A percentile compares a stretch with the other conserved stretches of the same genome.
phyloP scores from a whole-genome alignment of 2,329 filamentous ascomycete species.

The Botrytis elliptica region DNA sequence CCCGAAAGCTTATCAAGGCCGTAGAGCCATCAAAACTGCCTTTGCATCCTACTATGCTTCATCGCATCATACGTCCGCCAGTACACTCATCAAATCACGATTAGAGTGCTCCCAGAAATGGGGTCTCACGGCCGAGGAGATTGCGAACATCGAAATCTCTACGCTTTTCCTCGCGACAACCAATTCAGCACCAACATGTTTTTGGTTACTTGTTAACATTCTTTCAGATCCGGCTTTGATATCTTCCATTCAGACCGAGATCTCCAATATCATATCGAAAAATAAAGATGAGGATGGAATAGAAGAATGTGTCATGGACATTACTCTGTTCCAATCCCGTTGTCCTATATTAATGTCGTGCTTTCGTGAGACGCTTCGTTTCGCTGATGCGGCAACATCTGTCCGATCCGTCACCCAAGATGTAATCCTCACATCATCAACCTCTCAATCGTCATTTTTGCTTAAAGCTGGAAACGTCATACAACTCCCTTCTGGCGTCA shows the following conservation, averaged over 20 bases:
- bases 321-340: constrained; percentile 39
- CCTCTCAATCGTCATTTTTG: constrained; percentile 41
- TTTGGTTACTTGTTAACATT: constrained; percentile 43
- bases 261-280: constrained; percentile 27
- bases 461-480: constrained; percentile 45
- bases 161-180: constrained; percentile 39
- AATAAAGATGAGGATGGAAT: constrained; percentile 5
- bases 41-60: constrained; percentile 37
- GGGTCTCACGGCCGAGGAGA: constrained; percentile 37
- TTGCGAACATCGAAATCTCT: constrained; percentile 40
- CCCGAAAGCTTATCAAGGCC: constrained; percentile 38
- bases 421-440: constrained; percentile 41
- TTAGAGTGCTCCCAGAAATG: constrained; percentile 37
- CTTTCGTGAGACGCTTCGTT: constrained; percentile 48
- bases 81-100: constrained; percentile 36
- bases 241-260: constrained; percentile 38
- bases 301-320: constrained; percentile 28
- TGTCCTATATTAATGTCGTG: constrained; percentile 47
- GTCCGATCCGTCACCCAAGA: constrained; percentile 46
- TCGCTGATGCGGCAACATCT: constrained; percentile 42
- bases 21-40: constrained; percentile 42
- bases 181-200: constrained; percentile 44
- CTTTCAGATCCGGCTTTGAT: constrained; percentile 38
- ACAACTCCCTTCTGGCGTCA: constrained; percentile 46
- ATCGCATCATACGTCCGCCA: constrained; percentile 36